Evolutionary conservation across 2,329 filamentous ascomycete genomes (phyloP).

Genomic region (Cladosporium phlei): DNA sequence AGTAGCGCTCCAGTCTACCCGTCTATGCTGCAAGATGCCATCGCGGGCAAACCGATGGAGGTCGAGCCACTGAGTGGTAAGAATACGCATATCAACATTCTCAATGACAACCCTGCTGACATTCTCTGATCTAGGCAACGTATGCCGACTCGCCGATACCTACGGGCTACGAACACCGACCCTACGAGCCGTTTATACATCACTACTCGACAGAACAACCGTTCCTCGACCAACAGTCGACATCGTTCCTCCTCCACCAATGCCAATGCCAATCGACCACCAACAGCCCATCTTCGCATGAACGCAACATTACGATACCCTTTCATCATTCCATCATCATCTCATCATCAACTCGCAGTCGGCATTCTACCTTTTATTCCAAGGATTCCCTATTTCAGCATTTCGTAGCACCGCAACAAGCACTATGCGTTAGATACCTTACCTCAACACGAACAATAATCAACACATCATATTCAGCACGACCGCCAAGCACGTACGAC

Average conservation of each 20-base stretch:
- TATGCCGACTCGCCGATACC: not conserved
- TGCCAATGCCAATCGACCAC: not conserved
- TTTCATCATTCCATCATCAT: too few species aligned
- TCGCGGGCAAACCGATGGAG: conserved; percentile 22
- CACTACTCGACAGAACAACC: not conserved
- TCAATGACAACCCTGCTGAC: too few species aligned
- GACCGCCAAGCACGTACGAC: too few species aligned
- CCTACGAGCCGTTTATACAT: not conserved
- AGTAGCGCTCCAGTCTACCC: conserved; percentile 18
- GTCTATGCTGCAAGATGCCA: conserved; percentile 24
- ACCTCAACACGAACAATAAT: too few species aligned
- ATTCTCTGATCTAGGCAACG: not conserved
- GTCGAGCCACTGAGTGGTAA: conserved; percentile 23
- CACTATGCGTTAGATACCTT: too few species aligned
- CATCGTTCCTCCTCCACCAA: not conserved
- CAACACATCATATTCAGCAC: too few species aligned
- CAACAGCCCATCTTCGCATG: too few species aligned
- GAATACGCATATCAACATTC: not conserved
- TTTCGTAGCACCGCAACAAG: too few species aligned
- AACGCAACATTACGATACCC: too few species aligned
- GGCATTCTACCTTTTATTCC: too few species aligned
- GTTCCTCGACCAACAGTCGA: not conserved
- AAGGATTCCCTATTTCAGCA: too few species aligned
- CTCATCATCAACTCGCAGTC: too few species aligned
- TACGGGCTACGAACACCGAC: not conserved